Evolutionary conservation across 148 eudicot species (phyloP), one percentile per base, ranked within the genome.

Genomic region (Rhododendron mucronatum): DNA sequence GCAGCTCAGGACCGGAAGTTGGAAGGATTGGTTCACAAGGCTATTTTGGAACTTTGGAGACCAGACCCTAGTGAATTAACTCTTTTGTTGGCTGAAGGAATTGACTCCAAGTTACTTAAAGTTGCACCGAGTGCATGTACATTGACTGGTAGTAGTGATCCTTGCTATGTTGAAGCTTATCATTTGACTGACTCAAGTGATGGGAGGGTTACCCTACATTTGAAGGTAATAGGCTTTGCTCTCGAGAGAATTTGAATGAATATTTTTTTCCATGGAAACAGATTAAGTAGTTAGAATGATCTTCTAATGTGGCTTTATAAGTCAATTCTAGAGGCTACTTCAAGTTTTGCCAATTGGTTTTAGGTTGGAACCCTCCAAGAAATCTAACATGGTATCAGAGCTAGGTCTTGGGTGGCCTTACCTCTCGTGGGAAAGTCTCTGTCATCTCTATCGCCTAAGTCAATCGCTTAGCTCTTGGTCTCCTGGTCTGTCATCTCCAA

Each of bases 81-180:
- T 83, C 89, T 94, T 50, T 82, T 95, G 92, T 91, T 97, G 89
- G 88, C 98, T 33, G 90, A 91, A 92, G 92, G 95, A 86, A 85
- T 88, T 37, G 95, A 93, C 84, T 91, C 98, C n/a, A 89, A 89
- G 83, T 88, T 92, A 69, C 94, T 95, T 37, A 97, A 93, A 90
- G 91, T 93, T 82, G 94, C 98, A 83, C 99, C 99, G 61, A 92
- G 91, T 89, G 95, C 99, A 83, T 88, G 74, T 82, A 87, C 98
- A 79, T 91, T 97, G 90, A 92, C 95, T 57, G 99, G 98, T 74
- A 95, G 99, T 89, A 97, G 99, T 55, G 99, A 97, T 92, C 98
- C 98, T 84, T 97, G 98, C 88, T 97, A 95, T 88, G 95, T 94
- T 67, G 99, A 97, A 93, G 99, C 95, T 61, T 97, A 95, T 92